Conservation (phyloP, 805 yeast genomes). For the Pichia thaimueangensis region DNA sequence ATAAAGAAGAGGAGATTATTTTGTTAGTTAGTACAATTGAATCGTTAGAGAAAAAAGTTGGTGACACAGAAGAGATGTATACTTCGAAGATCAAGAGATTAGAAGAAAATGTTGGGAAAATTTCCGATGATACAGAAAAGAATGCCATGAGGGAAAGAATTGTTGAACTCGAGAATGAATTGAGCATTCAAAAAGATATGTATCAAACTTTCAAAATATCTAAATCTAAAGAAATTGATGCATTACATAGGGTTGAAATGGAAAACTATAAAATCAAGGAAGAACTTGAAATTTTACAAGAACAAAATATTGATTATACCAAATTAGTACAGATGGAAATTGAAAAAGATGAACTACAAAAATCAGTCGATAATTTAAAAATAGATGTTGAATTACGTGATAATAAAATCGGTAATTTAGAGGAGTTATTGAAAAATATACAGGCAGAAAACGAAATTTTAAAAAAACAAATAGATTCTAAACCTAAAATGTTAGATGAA, state of each 20-base stretch:
- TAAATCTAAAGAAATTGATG: constrained; percentile 14
- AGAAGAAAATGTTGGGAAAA: background rate
- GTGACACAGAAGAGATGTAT: constrained; percentile 42
- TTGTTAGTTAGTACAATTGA: constrained; percentile 56
- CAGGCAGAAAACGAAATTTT: background rate
- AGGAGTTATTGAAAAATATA: background rate
- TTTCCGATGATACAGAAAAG: background rate
- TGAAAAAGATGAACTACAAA: background rate
- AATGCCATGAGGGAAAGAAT: background rate
- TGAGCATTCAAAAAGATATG: constrained; percentile 1
- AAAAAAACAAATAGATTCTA: background rate
- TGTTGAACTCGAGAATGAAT: constrained; percentile 1
- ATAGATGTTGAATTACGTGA: constrained; percentile 6
- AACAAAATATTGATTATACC: background rate
- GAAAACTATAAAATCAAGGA: constrained; percentile 14
- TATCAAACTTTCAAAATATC: constrained; percentile 10
- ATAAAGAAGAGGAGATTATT: constrained; percentile 47
- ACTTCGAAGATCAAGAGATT: constrained; percentile 26
- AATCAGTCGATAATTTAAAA: background rate
- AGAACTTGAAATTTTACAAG: constrained; percentile 13
- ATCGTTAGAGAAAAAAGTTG: constrained; percentile 46
- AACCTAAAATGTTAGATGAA: constrained; percentile 3
- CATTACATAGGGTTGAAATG: constrained; percentile 15
- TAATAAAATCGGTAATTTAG: background rate
- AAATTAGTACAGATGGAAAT: background rate